Percentiles rank a stretch among this genome's conserved stretches.
Evolutionary conservation across 2,329 filamentous ascomycete species (phyloP).

Genomic region (Pseudogymnoascus sp.): DNA sequence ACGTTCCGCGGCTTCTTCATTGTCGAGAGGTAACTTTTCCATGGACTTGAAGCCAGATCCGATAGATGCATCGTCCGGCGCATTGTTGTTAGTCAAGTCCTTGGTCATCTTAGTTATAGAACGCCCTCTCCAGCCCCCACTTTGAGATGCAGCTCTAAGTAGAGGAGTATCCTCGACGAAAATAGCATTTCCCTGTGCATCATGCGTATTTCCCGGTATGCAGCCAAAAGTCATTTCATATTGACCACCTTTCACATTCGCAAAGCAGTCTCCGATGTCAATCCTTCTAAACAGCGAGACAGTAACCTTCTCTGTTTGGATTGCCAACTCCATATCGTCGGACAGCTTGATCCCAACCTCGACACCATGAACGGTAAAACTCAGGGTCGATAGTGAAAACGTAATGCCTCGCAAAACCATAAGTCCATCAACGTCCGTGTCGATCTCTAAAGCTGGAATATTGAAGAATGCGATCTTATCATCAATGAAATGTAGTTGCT

Average conservation of each 20-base stretch:
- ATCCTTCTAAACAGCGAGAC: slow-evolving; percentile 44
- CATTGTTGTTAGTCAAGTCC: slow-evolving; percentile 36
- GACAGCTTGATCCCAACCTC: slow-evolving; percentile 48
- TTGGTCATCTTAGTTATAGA: slow-evolving; percentile 25
- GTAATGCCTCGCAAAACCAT: slow-evolving; percentile 48
- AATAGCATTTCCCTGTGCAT: slow-evolving; percentile 35
- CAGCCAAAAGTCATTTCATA: slow-evolving; percentile 44
- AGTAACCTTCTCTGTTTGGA: slow-evolving; percentile 43
- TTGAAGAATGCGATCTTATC: slow-evolving; percentile 42
- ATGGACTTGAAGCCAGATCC: slow-evolving; percentile 35
- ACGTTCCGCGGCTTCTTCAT: slow-evolving; percentile 37
- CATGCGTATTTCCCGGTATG: slow-evolving; percentile 31
- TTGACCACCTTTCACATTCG: slow-evolving; percentile 48
- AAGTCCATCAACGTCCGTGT: slow-evolving; percentile 46
- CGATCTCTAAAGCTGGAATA: slow-evolving; percentile 45
- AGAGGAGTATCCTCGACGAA: slow-evolving; percentile 41
- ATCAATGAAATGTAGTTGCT: slow-evolving; percentile 43
- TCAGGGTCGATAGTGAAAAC: slow-evolving; percentile 44
- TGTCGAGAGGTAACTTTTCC: slow-evolving; percentile 39
- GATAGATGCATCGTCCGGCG: slow-evolving; percentile 33
- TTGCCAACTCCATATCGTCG: slow-evolving; percentile 47
- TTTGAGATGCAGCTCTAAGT: slow-evolving; percentile 37
- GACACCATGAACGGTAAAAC: slow-evolving; percentile 45
- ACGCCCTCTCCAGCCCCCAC: slow-evolving; percentile 17
- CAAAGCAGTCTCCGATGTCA: slow-evolving; percentile 47